Base-by-base conservation (phyloP, 208 protist genomes). In the Leishmania martiniquensis region DNA sequence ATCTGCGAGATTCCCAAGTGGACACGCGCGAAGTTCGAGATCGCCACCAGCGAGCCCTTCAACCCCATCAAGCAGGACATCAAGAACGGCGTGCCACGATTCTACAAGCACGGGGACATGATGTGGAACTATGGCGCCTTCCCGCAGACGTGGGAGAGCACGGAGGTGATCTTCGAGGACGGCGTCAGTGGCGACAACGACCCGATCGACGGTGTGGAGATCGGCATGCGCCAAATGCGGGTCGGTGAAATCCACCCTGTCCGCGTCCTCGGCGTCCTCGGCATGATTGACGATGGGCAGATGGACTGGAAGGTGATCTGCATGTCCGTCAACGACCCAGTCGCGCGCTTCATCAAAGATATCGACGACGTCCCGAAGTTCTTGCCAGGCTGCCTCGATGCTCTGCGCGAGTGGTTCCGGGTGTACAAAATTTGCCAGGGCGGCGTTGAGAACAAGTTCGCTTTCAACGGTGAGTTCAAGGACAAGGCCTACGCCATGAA, bases 11-110 rank as follows among this genome's bases (percentile, higher is more conserved):
- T 99, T 39, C 97, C 96, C 13, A 98, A 98, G 87, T 98, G 96
- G 89, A 98, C 97, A 25, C 87, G 94, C 68, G 93, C 95, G 20
- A 99, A 99, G 93, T 98, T 98, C 76, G 98, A 99, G 87, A 98
- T 99, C 77, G 95, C 95, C 52, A 99, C 97, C 25, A 87, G 90
- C 29, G 96, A 98, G 87, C 76, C 90, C 20, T 98, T 95, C 82
- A 99, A 99, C 82, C 98, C 98, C 34, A 99, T 99, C 83, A 98
- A 98, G 89, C 96, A 98, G 82, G 98, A 99, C 87, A 95, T 97
- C 69, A 99, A 98, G 85, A 98, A 98, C 78, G 98, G 98, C 37
- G 80, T 98, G 20, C 93, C 98, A n/a, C 95, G 98, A 51, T 98
- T 98, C 80, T 98, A 99, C 95, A 98, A 98, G 79, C 91, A 98